Evolutionary conservation across 106 monocot species (phyloP).

Genomic region (Posidonia australis): DNA sequence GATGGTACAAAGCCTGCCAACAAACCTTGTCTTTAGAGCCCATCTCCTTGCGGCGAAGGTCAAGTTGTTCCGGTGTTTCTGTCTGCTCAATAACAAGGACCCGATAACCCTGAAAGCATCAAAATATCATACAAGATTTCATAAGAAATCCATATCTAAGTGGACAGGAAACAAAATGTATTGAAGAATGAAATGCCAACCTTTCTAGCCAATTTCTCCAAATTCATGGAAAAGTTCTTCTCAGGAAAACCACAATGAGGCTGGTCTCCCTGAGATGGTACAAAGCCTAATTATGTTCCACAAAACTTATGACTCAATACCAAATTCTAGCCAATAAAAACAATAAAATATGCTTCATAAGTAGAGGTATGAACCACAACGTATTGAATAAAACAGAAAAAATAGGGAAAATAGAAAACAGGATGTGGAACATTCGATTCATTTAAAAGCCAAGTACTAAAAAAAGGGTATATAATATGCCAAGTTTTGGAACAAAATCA

Average conservation of each 20-base stretch:
- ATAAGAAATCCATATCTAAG: not conserved
- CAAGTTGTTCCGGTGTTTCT: conserved; percentile 93
- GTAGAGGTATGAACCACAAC: not conserved
- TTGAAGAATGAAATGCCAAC: conserved; percentile 17
- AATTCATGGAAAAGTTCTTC: conserved; percentile 76
- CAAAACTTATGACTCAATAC: not conserved
- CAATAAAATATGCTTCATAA: not conserved
- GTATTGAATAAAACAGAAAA: too few relatives aligned
- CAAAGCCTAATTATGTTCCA: not conserved
- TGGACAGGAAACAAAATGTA: not conserved
- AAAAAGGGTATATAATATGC: too few relatives aligned
- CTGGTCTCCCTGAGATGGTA: conserved; percentile 63
- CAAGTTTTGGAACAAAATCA: too few relatives aligned
- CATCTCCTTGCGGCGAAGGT: conserved; percentile 79
- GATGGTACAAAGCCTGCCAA: too few relatives aligned
- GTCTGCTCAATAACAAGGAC: conserved; percentile 93
- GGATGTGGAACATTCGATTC: too few relatives aligned
- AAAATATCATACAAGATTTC: not conserved
- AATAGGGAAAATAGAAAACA: too few relatives aligned
- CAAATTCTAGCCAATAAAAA: not conserved
- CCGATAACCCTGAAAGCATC: conserved; percentile 56
- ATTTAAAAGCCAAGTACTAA: too few relatives aligned
- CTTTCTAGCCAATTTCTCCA: conserved; percentile 92
- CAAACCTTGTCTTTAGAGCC: conserved; percentile 88
- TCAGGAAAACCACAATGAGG: conserved; percentile 99